Evolutionary conservation across 108 stramenopile species (phyloP).

Genomic region (Licmophora abbreviata): DNA sequence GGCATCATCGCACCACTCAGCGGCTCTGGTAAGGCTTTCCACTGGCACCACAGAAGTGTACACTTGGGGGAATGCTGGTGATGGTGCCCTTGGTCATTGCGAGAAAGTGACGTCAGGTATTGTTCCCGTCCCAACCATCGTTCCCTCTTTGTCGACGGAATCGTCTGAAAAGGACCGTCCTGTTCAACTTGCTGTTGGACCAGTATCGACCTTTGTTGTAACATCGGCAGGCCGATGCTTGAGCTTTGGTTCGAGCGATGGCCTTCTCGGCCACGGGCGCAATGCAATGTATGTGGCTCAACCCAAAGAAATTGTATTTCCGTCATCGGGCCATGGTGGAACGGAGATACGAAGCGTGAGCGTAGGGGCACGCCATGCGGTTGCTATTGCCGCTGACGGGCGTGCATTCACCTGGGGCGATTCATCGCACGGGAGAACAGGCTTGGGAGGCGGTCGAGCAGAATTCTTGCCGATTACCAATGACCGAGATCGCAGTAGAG

Average conservation of each 20-base stretch:
- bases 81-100: slow-evolving; percentile 45
- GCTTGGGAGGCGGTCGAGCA: too few relatives aligned
- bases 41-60: slow-evolving; percentile 69
- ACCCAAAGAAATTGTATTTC: slow-evolving; percentile 42
- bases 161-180: slow-evolving; percentile 24
- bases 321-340: too few relatives aligned
- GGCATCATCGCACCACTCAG: slow-evolving; percentile 66
- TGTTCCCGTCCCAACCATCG: slow-evolving; percentile 22
- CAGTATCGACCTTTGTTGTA: slow-evolving; percentile 55
- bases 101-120: slow-evolving; percentile 16
- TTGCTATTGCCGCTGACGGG: slow-evolving; percentile 36
- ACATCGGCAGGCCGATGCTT: slow-evolving; percentile 50
- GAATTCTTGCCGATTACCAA: too few relatives aligned
- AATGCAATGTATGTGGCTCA: slow-evolving; percentile 14
- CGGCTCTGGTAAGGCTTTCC: slow-evolving; percentile 64
- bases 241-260: slow-evolving; percentile 67
- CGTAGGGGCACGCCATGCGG: slow-evolving; percentile 47
- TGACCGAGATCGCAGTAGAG: too few relatives aligned
- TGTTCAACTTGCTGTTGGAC: slow-evolving; percentile 55
- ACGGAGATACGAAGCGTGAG: slow-evolving; percentile 42
- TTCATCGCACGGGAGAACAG: slow-evolving; percentile 10
- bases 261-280: slow-evolving; percentile 52
- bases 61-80: slow-evolving; percentile 70
- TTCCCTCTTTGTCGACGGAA: slow-evolving; percentile 21
- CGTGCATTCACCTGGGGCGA: slow-evolving; percentile 50